Evolutionary conservation across 768 basidiomycete species (phyloP).

Genomic region (Suillus paluster): DNA sequence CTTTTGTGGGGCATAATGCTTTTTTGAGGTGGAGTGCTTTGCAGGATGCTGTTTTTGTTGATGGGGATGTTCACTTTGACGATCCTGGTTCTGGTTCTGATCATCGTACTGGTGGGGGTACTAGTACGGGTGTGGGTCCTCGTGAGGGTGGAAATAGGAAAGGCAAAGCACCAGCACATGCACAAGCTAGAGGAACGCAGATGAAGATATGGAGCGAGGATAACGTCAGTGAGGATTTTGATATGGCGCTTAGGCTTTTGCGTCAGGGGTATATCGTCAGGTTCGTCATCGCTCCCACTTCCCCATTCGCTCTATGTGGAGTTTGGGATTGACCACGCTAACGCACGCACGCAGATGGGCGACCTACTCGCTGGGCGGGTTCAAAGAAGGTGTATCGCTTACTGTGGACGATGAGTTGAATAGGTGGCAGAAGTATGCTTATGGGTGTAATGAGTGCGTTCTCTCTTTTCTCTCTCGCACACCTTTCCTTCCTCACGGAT

Average conservation of each 20-base stretch:
- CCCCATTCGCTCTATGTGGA: neutral
- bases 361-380: slow-evolving; percentile 81
- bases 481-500: no score
- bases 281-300: no score
- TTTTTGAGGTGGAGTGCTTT: slow-evolving; percentile 90
- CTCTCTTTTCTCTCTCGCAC: neutral
- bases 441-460: slow-evolving; percentile 62
- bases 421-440: slow-evolving; percentile 89
- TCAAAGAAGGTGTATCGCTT: slow-evolving; percentile 91
- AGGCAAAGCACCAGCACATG: slow-evolving; percentile 61
- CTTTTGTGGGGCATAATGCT: slow-evolving; percentile 88
- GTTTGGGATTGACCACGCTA: no score
- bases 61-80: slow-evolving; percentile 57
- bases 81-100: slow-evolving; percentile 20
- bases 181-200: slow-evolving; percentile 52
- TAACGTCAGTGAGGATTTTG: slow-evolving; percentile 72
- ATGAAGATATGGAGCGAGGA: slow-evolving; percentile 73
- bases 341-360: slow-evolving; percentile 55
- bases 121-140: no score
- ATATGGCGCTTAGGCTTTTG: slow-evolving; percentile 68
- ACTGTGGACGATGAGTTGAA: slow-evolving; percentile 92
- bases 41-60: slow-evolving; percentile 82
- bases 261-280: slow-evolving; percentile 73
- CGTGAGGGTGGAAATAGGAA: slow-evolving; percentile 63
- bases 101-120: no score